Conservation (phyloP, 148 eudicot genomes). For the Persicaria maculosa region DNA sequence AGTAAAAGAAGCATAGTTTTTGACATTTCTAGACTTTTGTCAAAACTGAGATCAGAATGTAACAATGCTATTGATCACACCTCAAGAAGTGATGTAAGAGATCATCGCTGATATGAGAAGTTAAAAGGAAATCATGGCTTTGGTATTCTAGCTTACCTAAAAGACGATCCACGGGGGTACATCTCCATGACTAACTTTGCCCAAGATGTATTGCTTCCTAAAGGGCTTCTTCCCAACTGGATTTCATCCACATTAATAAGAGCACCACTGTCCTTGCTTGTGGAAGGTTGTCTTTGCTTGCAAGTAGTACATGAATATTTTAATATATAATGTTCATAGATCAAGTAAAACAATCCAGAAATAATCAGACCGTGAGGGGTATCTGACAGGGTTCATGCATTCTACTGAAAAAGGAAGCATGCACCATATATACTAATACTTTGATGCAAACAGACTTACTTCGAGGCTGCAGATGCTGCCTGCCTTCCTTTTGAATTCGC, state of each 20-base stretch:
- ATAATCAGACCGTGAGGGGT: neutral
- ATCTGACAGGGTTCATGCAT: neutral
- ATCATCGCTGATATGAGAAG: neutral
- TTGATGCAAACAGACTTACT: constrained; percentile 37
- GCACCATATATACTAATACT: neutral
- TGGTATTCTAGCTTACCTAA: constrained; percentile 36
- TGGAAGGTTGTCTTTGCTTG: constrained; percentile 91
- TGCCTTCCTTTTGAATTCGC: too few species aligned
- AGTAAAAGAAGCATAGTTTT: too few species aligned
- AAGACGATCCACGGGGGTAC: constrained; percentile 73
- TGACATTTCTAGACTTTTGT: too few species aligned
- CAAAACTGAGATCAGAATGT: too few species aligned
- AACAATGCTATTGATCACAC: too few species aligned
- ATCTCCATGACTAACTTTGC: constrained; percentile 71
- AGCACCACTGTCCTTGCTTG: constrained; percentile 60
- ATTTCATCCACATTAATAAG: constrained; percentile 41
- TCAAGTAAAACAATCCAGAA: neutral
- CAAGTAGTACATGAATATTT: neutral
- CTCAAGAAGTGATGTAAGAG: too few species aligned
- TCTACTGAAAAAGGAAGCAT: neutral
- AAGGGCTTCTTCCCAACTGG: constrained; percentile 37
- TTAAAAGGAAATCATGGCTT: neutral
- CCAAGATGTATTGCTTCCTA: constrained; percentile 54
- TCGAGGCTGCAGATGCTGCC: constrained; percentile 38
- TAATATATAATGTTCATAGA: neutral